Percentiles rank a stretch among this genome's conserved stretches.
Evolutionary conservation across 2,329 filamentous ascomycete genomes (phyloP).

Genomic region (Ciborinia camelliae): DNA sequence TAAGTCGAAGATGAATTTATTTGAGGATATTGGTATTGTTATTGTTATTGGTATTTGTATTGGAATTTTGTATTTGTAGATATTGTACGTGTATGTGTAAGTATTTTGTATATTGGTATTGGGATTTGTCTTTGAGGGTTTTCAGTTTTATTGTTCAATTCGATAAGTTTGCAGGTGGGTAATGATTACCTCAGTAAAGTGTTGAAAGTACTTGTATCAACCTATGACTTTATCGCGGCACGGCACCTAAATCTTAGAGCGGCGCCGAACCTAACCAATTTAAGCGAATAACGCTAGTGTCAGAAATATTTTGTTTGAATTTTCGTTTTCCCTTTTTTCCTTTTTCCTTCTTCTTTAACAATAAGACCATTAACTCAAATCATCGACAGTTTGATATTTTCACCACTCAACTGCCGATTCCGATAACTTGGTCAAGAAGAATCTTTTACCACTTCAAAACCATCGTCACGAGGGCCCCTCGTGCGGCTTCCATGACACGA

Average conservation of each 20-base stretch:
- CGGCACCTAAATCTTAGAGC: slow-evolving; percentile 19
- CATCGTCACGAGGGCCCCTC: slow-evolving; percentile 70
- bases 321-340: slow-evolving; percentile 24
- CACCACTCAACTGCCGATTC: slow-evolving; percentile 65
- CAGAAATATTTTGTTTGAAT: slow-evolving; percentile 16
- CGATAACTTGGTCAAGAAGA: slow-evolving; percentile 67
- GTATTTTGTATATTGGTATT: neutral
- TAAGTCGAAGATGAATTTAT: neutral
- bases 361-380: slow-evolving; percentile 73
- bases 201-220: neutral
- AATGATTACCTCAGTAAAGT: slow-evolving; percentile 13
- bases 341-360: slow-evolving; percentile 42
- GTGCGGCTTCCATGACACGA: slow-evolving; percentile 60
- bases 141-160: neutral
- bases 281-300: slow-evolving; percentile 19
- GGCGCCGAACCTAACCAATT: slow-evolving; percentile 20
- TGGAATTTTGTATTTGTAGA: neutral
- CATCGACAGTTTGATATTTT: slow-evolving; percentile 58
- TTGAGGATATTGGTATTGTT: neutral
- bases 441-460: slow-evolving; percentile 71
- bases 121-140: slow-evolving; percentile 1
- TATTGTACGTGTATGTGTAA: neutral
- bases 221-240: neutral
- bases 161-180: slow-evolving; percentile 6
- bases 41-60: neutral